These are phyloP conservation scores for Funneliformis geosporum DNA, from an alignment of 192 early-diverging fungal genomes.

Conservation along the genomic window DNA sequence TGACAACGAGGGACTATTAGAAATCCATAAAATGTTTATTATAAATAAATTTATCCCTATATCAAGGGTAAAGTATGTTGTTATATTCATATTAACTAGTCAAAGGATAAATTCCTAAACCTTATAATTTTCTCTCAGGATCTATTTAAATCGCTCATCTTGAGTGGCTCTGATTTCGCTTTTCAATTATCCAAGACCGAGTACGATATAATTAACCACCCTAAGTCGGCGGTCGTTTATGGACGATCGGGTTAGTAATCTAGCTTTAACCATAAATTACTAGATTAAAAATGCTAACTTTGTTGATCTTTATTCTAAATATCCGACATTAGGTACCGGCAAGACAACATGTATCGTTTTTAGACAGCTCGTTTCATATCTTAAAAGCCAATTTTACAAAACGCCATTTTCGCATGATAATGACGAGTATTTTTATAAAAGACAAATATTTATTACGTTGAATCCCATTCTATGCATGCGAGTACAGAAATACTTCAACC, in stretches of 20 bases:
- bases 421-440: conserved; percentile 10
- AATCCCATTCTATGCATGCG: not conserved
- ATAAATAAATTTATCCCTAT: conserved; percentile 25
- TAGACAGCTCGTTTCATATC: conserved; percentile 1
- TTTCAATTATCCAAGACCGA: conserved; percentile 22
- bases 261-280: not conserved
- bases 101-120: no score
- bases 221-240: conserved; percentile 17
- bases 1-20: not conserved
- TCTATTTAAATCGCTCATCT: conserved; percentile 14
- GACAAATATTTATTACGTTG: conserved; percentile 29
- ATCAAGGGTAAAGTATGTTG: conserved; percentile 16
- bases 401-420: not conserved
- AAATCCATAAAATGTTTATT: conserved; percentile 23
- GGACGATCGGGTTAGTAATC: conserved; percentile 26
- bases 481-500: not conserved
- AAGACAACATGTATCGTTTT: conserved; percentile 10
- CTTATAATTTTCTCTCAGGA: not conserved
- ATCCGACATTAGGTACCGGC: not conserved
- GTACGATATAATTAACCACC: conserved; percentile 21
- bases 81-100: not conserved
- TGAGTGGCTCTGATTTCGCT: conserved; percentile 2
- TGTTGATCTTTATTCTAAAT: not conserved
- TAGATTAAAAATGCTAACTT: no score
- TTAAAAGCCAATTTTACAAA: not conserved